Conservation (phyloP, 257 asterid genomes). For the Nicotiana undulata region DNA sequence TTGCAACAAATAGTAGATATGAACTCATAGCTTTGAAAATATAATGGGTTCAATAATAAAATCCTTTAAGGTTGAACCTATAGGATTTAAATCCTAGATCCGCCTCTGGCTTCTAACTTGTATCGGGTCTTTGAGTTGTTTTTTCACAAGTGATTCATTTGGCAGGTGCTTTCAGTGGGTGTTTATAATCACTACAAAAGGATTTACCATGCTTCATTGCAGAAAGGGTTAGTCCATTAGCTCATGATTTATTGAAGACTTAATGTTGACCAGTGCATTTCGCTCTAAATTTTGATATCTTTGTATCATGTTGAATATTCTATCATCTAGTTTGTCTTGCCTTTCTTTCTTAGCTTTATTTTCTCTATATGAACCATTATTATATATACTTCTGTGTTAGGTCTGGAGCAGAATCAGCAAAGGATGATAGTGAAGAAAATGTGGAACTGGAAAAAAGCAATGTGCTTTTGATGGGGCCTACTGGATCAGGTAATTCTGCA, state of each 20-base stretch:
- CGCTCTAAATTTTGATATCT: slow-evolving; percentile 6
- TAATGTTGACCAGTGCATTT: background rate
- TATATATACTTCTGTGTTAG: slow-evolving; percentile 31
- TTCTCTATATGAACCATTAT: background rate
- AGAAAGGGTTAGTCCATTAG: slow-evolving; percentile 52
- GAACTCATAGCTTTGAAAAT: too few species aligned
- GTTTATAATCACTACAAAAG: slow-evolving; percentile 91
- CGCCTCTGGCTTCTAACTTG: background rate
- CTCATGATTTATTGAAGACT: background rate
- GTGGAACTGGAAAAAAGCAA: slow-evolving; percentile 93
- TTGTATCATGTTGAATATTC: background rate
- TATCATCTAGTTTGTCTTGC: background rate
- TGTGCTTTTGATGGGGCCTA: slow-evolving; percentile 92
- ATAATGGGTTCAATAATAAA: too few species aligned
- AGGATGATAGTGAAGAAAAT: slow-evolving; percentile 51
- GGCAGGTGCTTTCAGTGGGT: slow-evolving; percentile 88
- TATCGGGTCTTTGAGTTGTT: background rate
- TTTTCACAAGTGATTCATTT: slow-evolving; percentile 6
- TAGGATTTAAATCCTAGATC: too few species aligned
- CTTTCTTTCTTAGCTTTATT: background rate
- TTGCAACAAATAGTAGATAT: too few species aligned
- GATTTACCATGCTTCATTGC: slow-evolving; percentile 57
- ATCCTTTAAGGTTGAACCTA: too few species aligned
- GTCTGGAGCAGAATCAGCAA: slow-evolving; percentile 49
- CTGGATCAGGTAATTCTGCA: slow-evolving; percentile 70